Evolutionary conservation across 1,284 basidiomycete species (phyloP), one percentile per base, ranked within the genome.

Genomic region (Heterobasidion annosum): DNA sequence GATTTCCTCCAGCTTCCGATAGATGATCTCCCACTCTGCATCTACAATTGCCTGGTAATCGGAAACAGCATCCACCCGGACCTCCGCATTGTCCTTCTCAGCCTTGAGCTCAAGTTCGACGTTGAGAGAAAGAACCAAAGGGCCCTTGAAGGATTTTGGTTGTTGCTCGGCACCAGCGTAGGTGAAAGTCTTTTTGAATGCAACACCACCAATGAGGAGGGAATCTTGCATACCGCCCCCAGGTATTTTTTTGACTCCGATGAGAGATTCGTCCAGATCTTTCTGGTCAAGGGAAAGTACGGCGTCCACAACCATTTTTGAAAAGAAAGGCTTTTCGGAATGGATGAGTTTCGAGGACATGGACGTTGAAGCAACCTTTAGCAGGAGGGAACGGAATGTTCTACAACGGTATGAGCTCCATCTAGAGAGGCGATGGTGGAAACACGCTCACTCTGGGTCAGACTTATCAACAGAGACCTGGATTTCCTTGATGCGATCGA

Each of bases 291-390:
- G 78, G 56, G 85, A 92, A 60, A 87, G 81, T 47, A 99, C 94
- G 44, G 97, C 94, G 66, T 99, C 92, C 49, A 99, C 97, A 54
- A 98, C 97, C 95, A 99, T 99, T 61, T 91, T 85, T 34, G 94
- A 90, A 77, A 99, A 99, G 77, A 99, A 99, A 3, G 96, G 95
- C 66, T 97, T 98, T 74, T 98, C 94, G 43, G 93, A 94, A 69
- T 98, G 95, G 63, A 99, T 98, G 59, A 99, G 83, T 74, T 99
- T 99, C 58, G 95, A 98, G 18, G 96, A 98, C 96, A 99, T 98
- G 44, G 95, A 96, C 7, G 97, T 99, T 33, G 94, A 88, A 43
- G 97, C 97, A 70, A 94, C 97, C 76, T 98, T 96, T 63, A 98
- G 77, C 47, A 99, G 81, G 8, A 99, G 83, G 56, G 94, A 91